phyloP scores from a whole-genome alignment of 208 protist species.

The Leishmania turanica region DNA sequence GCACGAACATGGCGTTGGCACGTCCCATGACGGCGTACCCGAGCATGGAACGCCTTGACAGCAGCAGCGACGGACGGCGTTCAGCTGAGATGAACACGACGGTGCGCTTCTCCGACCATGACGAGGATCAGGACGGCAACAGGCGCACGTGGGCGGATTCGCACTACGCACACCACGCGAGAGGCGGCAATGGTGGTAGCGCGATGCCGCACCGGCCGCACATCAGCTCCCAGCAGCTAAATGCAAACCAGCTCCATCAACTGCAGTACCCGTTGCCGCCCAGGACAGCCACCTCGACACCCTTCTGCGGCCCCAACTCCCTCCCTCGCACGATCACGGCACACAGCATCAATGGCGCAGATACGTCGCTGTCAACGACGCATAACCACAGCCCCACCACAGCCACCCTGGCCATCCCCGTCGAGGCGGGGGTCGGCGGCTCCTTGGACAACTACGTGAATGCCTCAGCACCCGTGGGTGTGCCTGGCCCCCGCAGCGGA shows the following conservation, averaged over 20 bases:
- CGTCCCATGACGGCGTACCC: not conserved
- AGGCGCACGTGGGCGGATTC: not conserved
- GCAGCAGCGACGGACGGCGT: constrained; percentile 2
- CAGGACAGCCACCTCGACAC: not conserved
- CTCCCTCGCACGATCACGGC: constrained; percentile 9
- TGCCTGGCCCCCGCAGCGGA: constrained; percentile 6
- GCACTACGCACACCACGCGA: not conserved
- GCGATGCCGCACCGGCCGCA: not conserved
- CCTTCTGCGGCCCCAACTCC: constrained; percentile 4
- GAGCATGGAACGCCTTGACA: constrained; percentile 7
- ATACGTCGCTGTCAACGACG: constrained; percentile 10
- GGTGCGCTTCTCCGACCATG: constrained; percentile 5
- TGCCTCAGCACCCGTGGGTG: not conserved
- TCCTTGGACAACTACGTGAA: constrained; percentile 1
- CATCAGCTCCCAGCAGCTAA: not conserved
- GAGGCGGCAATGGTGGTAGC: not conserved
- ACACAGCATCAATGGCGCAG: constrained; percentile 4
- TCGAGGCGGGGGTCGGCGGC: not conserved
- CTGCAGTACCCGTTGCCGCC: constrained; percentile 1
- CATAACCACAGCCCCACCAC: constrained; percentile 8
- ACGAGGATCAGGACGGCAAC: not conserved
- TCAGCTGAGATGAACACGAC: constrained; percentile 9
- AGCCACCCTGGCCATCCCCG: constrained; percentile 17
- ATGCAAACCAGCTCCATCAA: constrained; percentile 1
- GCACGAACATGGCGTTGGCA: not conserved